Evolutionary conservation across 805 yeast genomes (phyloP).

Genomic region (Kluyveromyces starmeri): DNA sequence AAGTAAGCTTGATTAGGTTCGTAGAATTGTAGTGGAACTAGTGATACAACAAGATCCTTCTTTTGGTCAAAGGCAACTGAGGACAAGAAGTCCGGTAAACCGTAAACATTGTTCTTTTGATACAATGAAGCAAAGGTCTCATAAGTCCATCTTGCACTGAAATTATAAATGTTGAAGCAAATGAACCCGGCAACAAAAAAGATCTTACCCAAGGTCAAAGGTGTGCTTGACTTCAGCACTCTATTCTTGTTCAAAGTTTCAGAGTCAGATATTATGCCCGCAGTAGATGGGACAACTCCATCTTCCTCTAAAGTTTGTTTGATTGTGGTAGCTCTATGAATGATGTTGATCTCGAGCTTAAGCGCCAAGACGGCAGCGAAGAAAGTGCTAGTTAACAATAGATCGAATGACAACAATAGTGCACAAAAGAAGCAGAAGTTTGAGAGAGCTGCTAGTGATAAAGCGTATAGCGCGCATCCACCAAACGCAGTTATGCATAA

Average conservation of each 20-base stretch:
- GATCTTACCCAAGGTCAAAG: constrained; percentile 49
- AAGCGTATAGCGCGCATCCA: constrained; percentile 56
- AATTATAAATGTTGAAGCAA: constrained; percentile 56
- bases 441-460: constrained; percentile 60
- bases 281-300: constrained; percentile 69
- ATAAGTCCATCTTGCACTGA: constrained; percentile 65
- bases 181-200: constrained; percentile 49
- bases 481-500: constrained; percentile 64
- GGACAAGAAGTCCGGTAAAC: constrained; percentile 33
- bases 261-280: constrained; percentile 51
- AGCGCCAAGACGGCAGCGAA: constrained; percentile 75
- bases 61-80: constrained; percentile 22
- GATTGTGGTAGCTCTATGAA: constrained; percentile 71
- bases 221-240: constrained; percentile 30
- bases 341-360: constrained; percentile 80
- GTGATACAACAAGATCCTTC: constrained; percentile 46
- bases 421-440: constrained; percentile 75
- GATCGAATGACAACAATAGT: constrained; percentile 61
- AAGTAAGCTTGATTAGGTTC: constrained; percentile 48
- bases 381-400: constrained; percentile 67
- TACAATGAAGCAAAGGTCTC: constrained; percentile 32
- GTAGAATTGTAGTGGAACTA: constrained; percentile 49
- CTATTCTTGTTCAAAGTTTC: constrained; percentile 17
- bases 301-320: constrained; percentile 85
- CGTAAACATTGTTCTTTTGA: constrained; percentile 30